A percentile compares a stretch with the other conserved stretches of the same genome.
phyloP scores from a whole-genome alignment of 306 rosid species.

The Acacia crassicarpa region DNA sequence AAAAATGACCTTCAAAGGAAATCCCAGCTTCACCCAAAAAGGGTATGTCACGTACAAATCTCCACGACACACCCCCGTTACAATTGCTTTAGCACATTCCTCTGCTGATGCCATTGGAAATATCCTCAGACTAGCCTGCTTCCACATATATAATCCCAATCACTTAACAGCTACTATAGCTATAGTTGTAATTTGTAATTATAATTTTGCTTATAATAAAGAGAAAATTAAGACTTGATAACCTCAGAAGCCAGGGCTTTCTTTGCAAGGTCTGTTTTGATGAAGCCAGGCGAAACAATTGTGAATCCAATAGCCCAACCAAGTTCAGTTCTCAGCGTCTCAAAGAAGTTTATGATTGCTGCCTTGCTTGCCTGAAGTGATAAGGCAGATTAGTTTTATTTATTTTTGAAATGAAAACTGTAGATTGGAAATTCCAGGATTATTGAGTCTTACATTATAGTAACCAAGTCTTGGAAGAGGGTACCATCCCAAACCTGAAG shows the following conservation, averaged over 20 bases:
- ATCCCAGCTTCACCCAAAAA: conserved; percentile 23
- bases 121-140: conserved; percentile 33
- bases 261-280: conserved; percentile 30
- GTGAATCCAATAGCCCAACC: conserved; percentile 41
- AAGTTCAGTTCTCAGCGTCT: conserved; percentile 48
- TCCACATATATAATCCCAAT: neutral
- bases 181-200: neutral
- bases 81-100: conserved; percentile 37
- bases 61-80: conserved; percentile 38
- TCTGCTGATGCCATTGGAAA: conserved; percentile 27
- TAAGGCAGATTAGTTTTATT: neutral
- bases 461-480: conserved; percentile 55
- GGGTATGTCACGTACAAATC: conserved; percentile 42
- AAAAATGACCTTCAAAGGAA: conserved; percentile 30
- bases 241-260: conserved; percentile 17
- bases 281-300: conserved; percentile 41
- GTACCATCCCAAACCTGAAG: conserved; percentile 63
- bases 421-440: neutral
- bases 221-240: neutral
- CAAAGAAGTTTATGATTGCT: conserved; percentile 43
- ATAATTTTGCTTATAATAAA: neutral
- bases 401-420: neutral
- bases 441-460: conserved; percentile 52
- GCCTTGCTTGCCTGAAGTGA: conserved; percentile 57
- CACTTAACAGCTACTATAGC: neutral